phyloP scores from a whole-genome alignment of 2,329 filamentous ascomycete genomes.

The Pseudogymnoascus pannorum region DNA sequence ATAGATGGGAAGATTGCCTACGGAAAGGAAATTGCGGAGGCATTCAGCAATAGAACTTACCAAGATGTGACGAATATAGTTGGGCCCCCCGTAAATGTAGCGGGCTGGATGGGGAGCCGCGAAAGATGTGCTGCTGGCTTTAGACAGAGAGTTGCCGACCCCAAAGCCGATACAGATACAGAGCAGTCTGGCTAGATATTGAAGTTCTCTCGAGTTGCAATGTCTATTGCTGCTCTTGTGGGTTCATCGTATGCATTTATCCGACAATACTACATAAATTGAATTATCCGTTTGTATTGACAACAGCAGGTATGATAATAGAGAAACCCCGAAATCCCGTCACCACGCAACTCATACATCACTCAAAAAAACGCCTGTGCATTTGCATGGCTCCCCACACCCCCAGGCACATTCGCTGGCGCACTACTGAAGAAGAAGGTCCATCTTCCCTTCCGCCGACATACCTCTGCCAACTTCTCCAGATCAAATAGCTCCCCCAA shows the following conservation, averaged over 20 bases:
- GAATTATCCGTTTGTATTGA: background rate
- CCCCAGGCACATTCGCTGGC: constrained; percentile 37
- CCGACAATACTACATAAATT: background rate
- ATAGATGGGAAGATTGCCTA: background rate
- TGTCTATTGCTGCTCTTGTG: background rate
- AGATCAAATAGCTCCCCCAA: constrained; percentile 29
- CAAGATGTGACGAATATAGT: background rate
- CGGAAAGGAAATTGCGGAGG: background rate
- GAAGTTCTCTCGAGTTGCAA: background rate
- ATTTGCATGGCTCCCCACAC: constrained; percentile 43
- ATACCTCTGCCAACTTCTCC: constrained; percentile 26
- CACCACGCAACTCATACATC: background rate
- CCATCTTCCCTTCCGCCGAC: constrained; percentile 26
- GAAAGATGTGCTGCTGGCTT: too few relatives aligned
- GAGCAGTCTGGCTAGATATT: too few relatives aligned
- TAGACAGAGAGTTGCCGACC: too few relatives aligned
- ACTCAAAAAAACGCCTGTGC: constrained; percentile 36
- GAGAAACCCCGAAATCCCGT: background rate
- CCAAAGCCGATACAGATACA: too few relatives aligned
- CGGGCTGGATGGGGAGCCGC: too few relatives aligned
- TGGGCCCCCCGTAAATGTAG: too few relatives aligned
- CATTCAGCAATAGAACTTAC: background rate
- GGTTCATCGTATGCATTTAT: background rate
- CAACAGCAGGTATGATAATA: background rate
- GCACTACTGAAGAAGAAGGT: constrained; percentile 28